Evolutionary conservation across 768 basidiomycete genomes (phyloP).

Genomic region (Wakefieldia striispora): DNA sequence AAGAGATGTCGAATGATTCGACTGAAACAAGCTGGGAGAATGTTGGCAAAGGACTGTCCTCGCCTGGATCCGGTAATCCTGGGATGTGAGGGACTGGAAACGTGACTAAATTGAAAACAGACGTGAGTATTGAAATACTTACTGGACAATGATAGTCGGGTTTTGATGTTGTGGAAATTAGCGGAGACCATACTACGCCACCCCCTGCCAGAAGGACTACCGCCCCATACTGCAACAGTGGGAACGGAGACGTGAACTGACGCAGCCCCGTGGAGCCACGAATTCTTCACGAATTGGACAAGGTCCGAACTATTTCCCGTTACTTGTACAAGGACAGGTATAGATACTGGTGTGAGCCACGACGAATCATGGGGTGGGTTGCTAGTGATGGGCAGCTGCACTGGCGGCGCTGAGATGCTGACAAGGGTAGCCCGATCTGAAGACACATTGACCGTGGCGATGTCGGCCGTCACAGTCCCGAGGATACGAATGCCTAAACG

Average conservation of each 20-base stretch:
- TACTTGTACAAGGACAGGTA: slow-evolving; percentile 50
- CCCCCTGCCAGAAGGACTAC: slow-evolving; percentile 37
- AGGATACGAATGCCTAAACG: slow-evolving; percentile 62
- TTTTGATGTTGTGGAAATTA: slow-evolving; percentile 44
- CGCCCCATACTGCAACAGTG: slow-evolving; percentile 50
- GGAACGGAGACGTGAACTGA: slow-evolving; percentile 44
- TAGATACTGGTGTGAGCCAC: slow-evolving; percentile 58
- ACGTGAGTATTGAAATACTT: slow-evolving; percentile 23
- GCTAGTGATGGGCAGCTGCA: slow-evolving; percentile 53
- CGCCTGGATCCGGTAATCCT: slow-evolving; percentile 61
- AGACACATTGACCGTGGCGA: slow-evolving; percentile 50
- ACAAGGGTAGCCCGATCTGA: slow-evolving; percentile 45
- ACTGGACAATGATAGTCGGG: slow-evolving; percentile 53
- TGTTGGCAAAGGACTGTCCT: slow-evolving; percentile 48
- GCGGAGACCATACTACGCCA: slow-evolving; percentile 46
- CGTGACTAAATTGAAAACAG: slow-evolving; percentile 3
- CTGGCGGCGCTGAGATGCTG: slow-evolving; percentile 42
- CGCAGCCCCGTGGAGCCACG: slow-evolving; percentile 55
- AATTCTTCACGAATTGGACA: slow-evolving; percentile 49
- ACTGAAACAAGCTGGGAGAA: slow-evolving; percentile 61
- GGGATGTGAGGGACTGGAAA: slow-evolving; percentile 60
- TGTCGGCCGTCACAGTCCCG: slow-evolving; percentile 53
- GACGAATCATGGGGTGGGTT: slow-evolving; percentile 39
- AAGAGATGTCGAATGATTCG: slow-evolving; percentile 49
- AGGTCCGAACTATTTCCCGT: slow-evolving; percentile 50